Conservation (phyloP, 2,329 filamentous ascomycete genomes). For the Geosmithia flava region DNA sequence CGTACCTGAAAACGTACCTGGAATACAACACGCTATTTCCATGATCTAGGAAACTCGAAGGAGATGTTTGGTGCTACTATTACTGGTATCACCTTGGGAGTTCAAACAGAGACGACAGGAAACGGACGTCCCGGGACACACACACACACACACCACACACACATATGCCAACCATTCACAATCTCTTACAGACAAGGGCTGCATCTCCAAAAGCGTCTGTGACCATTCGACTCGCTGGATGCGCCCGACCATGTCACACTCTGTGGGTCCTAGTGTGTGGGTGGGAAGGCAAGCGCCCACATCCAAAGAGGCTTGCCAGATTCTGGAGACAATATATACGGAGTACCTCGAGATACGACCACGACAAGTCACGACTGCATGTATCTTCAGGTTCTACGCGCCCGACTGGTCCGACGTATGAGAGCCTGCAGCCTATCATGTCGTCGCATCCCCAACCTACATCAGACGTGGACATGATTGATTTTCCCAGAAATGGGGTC, state of each 20-base stretch:
- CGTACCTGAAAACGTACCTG: too few species aligned
- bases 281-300: slow-evolving; percentile 21
- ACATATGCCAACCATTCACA: background rate
- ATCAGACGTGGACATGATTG: slow-evolving; percentile 2
- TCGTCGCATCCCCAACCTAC: slow-evolving; percentile 1
- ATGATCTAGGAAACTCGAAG: too few species aligned
- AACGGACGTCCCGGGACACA: too few species aligned
- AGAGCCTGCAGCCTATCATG: slow-evolving; percentile 1
- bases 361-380: too few species aligned
- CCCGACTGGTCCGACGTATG: slow-evolving; percentile 2
- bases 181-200: background rate
- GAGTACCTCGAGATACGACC: too few species aligned
- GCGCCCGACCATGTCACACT: slow-evolving; percentile 21
- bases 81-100: too few species aligned
- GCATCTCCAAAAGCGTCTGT: background rate
- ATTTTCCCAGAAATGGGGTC: background rate
- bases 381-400: slow-evolving; percentile 2
- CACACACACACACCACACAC: background rate
- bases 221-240: slow-evolving; percentile 28
- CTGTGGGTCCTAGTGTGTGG: slow-evolving; percentile 20
- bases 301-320: slow-evolving; percentile 9
- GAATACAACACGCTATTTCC: too few species aligned
- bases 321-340: slow-evolving; percentile 2
- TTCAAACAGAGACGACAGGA: too few species aligned
- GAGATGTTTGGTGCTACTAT: too few species aligned